Evolutionary conservation across 1,139 yeast species (phyloP).

Genomic region (Pichia sp.): DNA sequence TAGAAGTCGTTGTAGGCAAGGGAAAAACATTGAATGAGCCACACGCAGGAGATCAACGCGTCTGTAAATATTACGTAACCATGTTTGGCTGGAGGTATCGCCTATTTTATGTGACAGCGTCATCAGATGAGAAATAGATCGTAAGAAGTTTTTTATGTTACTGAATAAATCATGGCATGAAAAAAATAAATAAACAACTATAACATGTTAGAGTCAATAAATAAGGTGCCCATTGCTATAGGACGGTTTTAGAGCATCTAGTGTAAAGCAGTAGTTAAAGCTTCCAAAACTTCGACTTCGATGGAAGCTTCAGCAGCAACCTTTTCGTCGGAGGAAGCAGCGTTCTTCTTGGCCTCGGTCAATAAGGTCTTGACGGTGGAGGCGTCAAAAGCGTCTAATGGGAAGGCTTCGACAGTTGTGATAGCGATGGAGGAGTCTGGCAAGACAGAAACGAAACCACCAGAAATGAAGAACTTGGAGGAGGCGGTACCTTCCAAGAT

Average conservation of each 20-base stretch:
- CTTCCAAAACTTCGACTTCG: slow-evolving; percentile 94
- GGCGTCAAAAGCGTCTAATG: slow-evolving; percentile 82
- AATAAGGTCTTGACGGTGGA: slow-evolving; percentile 76
- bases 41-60: background rate
- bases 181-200: slow-evolving; percentile 14
- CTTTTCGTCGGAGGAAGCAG: slow-evolving; percentile 75
- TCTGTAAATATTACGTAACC: background rate
- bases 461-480: slow-evolving; percentile 84
- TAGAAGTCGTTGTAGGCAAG: background rate
- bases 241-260: slow-evolving; percentile 33
- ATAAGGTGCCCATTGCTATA: slow-evolving; percentile 3
- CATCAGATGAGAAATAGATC: background rate
- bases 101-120: too few relatives aligned
- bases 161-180: slow-evolving; percentile 17
- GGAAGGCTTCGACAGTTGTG: slow-evolving; percentile 94
- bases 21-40: background rate
- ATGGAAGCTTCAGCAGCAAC: slow-evolving; percentile 94
- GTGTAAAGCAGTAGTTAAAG: slow-evolving; percentile 84
- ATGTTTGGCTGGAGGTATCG: background rate
- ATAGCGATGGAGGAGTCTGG: slow-evolving; percentile 90
- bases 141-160: slow-evolving; percentile 12
- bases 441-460: slow-evolving; percentile 96
- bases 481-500: slow-evolving; percentile 76
- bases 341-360: slow-evolving; percentile 94
- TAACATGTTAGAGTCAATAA: slow-evolving; percentile 14